Conservation (phyloP, 139 green algal genomes). For the Nannochloris sp. region DNA sequence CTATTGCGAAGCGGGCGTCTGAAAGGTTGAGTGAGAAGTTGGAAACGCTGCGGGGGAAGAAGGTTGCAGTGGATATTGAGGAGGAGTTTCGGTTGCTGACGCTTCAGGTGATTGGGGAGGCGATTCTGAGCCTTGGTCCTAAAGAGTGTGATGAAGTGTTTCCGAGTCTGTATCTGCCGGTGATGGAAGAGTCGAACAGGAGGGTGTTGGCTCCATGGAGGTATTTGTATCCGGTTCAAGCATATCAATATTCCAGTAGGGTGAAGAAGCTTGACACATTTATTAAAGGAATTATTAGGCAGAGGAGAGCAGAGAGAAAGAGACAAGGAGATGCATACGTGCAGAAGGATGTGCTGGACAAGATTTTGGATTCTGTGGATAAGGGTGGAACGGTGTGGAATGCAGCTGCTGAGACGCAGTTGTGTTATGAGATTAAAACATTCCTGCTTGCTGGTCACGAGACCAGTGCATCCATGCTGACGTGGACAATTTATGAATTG, state of each 20-base stretch:
- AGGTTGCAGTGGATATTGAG: conserved; percentile 60
- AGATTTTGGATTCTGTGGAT: conserved; percentile 27
- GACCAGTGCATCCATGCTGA: conserved; percentile 88
- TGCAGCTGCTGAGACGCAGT: conserved; percentile 60
- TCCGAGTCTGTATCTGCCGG: conserved; percentile 82
- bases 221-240: conserved; percentile 47
- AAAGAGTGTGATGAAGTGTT: conserved; percentile 90
- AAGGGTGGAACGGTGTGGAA: conserved; percentile 49
- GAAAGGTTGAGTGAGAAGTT: conserved; percentile 69
- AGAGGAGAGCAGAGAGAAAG: conserved; percentile 24
- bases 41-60: conserved; percentile 35
- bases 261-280: conserved; percentile 68
- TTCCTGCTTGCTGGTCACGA: conserved; percentile 93
- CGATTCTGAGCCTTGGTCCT: conserved; percentile 69
- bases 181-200: conserved; percentile 88
- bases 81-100: conserved; percentile 86
- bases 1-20: conserved; percentile 59
- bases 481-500: conserved; percentile 78
- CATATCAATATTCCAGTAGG: conserved; percentile 21
- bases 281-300: conserved; percentile 51
- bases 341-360: conserved; percentile 15
- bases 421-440: conserved; percentile 95
- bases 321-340: not conserved
- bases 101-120: conserved; percentile 88
- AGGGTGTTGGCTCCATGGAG: conserved; percentile 77